A percentile compares a stretch with the other conserved stretches of the same genome.
phyloP scores from a whole-genome alignment of 306 rosid species.

The Neltuma alba region DNA sequence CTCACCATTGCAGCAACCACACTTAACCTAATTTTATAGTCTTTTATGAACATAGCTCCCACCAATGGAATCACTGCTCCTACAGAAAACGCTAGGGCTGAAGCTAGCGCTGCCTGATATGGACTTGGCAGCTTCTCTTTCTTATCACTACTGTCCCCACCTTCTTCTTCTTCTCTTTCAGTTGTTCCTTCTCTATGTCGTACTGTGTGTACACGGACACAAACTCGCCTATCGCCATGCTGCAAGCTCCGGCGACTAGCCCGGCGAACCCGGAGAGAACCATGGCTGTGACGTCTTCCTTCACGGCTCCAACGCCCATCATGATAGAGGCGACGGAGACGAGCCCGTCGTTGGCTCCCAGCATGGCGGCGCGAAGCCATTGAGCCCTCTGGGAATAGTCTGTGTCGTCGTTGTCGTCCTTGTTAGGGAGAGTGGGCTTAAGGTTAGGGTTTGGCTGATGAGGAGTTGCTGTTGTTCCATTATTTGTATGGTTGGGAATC shows the following conservation, averaged over 20 bases:
- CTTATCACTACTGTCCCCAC: not conserved
- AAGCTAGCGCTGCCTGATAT: slow-evolving; percentile 66
- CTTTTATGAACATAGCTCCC: slow-evolving; percentile 55
- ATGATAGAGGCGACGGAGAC: slow-evolving; percentile 69
- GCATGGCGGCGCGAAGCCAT: slow-evolving; percentile 72
- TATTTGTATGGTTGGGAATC: slow-evolving; percentile 39
- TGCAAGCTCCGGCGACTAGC: slow-evolving; percentile 71
- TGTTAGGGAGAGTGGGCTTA: not conserved
- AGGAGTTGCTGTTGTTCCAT: not conserved
- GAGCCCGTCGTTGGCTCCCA: slow-evolving; percentile 78
- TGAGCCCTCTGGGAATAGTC: slow-evolving; percentile 65
- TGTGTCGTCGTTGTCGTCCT: not conserved
- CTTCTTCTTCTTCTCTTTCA: slow-evolving; percentile 15
- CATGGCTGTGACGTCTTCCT: slow-evolving; percentile 60
- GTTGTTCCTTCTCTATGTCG: slow-evolving; percentile 62
- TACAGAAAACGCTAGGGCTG: slow-evolving; percentile 64
- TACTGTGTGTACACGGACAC: slow-evolving; percentile 79
- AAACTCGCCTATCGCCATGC: slow-evolving; percentile 84
- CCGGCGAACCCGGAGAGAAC: slow-evolving; percentile 77
- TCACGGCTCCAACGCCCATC: slow-evolving; percentile 75
- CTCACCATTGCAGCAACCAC: slow-evolving; percentile 52
- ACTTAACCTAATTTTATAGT: slow-evolving; percentile 45
- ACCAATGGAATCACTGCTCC: slow-evolving; percentile 67
- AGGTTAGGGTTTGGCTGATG: slow-evolving; percentile 37
- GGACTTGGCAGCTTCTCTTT: slow-evolving; percentile 67